Percentiles rank a stretch among this genome's conserved stretches.
Conservation (phyloP, 192 early-diverging fungal species). For the Podila clonocystis region DNA sequence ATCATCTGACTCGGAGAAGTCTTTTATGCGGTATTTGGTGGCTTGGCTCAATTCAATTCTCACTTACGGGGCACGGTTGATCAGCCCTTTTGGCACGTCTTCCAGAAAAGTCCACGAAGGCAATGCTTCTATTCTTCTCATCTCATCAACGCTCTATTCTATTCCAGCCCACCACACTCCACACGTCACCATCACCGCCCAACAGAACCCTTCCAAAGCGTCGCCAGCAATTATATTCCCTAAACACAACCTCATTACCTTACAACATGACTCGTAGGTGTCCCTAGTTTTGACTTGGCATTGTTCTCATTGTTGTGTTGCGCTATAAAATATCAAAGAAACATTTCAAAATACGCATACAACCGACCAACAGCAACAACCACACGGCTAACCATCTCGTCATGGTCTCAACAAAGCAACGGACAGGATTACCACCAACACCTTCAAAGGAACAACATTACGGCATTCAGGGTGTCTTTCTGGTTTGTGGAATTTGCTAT, state of each 20-base stretch:
- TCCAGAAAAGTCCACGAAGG: too few species aligned
- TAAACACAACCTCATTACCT: not conserved
- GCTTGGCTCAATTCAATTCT: not conserved
- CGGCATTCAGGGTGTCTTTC: not conserved
- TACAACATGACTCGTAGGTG: conserved; percentile 6
- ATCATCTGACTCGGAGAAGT: conserved; percentile 4
- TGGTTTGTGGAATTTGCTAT: conserved; percentile 3
- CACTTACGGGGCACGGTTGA: not conserved
- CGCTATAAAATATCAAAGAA: not conserved
- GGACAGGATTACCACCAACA: too few species aligned
- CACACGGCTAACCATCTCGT: too few species aligned
- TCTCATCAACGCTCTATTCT: too few species aligned
- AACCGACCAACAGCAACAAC: too few species aligned
- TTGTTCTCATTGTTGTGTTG: not conserved
- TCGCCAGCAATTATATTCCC: not conserved
- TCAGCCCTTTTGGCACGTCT: not conserved
- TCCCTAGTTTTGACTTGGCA: not conserved
- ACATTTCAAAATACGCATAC: not conserved
- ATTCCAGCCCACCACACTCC: too few species aligned
- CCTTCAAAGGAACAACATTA: not conserved
- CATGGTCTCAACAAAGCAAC: too few species aligned
- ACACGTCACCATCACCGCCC: not conserved
- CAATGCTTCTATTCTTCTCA: too few species aligned
- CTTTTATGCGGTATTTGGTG: conserved; percentile 6
- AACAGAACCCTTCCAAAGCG: not conserved